Percentiles rank a stretch among this genome's conserved stretches.
phyloP scores from a whole-genome alignment of 768 basidiomycete genomes.

The Pisolithus sp. region DNA sequence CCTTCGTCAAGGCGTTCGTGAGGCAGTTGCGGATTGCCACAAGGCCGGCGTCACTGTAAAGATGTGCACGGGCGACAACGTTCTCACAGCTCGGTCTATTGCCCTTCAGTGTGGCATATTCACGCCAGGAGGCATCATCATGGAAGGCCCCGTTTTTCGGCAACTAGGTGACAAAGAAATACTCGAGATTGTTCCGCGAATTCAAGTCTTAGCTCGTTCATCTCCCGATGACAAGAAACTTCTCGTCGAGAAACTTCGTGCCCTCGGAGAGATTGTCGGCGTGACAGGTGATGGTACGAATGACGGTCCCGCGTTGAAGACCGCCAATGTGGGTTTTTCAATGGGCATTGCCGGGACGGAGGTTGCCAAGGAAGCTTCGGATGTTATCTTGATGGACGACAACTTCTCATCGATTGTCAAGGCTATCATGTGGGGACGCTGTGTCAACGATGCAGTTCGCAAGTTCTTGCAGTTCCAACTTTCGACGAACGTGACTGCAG shows the following conservation, averaged over 20 bases:
- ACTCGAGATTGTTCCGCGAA: conserved; percentile 78
- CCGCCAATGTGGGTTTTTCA: conserved; percentile 93
- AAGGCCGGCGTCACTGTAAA: conserved; percentile 89
- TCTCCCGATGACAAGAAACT: conserved; percentile 97
- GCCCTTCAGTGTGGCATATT: conserved; percentile 95
- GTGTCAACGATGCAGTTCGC: conserved; percentile 94
- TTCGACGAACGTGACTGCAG: conserved; percentile 92
- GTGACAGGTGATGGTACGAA: conserved; percentile 99
- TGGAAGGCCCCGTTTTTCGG: conserved; percentile 96
- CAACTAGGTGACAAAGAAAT: conserved; percentile 63
- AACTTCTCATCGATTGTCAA: conserved; percentile 95
- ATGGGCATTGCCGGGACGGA: conserved; percentile 97
- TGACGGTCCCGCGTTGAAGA: conserved; percentile 94
- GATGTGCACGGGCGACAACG: conserved; percentile 99
- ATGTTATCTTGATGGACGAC: conserved; percentile 98
- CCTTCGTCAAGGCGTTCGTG: conserved; percentile 79
- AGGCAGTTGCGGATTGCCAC: conserved; percentile 84
- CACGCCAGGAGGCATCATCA: conserved; percentile 88
- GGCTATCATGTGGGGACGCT: conserved; percentile 98
- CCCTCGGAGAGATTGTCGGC: conserved; percentile 84
- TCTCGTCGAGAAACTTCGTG: conserved; percentile 82
- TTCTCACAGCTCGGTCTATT: conserved; percentile 92
- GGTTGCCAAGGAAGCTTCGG: conserved; percentile 97
- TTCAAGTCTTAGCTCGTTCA: conserved; percentile 95
- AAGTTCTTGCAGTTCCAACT: conserved; percentile 98